These are phyloP conservation scores for Aureobasidium subglaciale DNA, from an alignment of 2,329 filamentous ascomycete genomes.

Conservation along the genomic window DNA sequence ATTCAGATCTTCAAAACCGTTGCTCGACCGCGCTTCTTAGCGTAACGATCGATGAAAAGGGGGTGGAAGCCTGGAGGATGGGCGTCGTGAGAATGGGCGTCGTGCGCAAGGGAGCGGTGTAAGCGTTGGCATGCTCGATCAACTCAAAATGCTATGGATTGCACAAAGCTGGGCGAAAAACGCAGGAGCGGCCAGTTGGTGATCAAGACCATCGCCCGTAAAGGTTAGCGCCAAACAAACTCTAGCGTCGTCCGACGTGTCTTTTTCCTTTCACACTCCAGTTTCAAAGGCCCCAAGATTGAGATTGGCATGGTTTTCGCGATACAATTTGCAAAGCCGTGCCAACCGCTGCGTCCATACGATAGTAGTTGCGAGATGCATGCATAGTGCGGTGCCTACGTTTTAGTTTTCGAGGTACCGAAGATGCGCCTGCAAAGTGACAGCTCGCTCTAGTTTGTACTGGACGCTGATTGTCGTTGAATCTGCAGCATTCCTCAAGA, in stretches of 20 bases:
- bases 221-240: background rate
- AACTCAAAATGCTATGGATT: conserved; percentile 1
- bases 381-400: background rate
- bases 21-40: background rate
- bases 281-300: conserved; percentile 8
- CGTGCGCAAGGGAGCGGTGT: conserved; percentile 12
- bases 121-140: conserved; percentile 13
- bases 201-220: background rate
- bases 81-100: conserved; percentile 3
- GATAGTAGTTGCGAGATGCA: conserved; percentile 6
- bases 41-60: conserved; percentile 8
- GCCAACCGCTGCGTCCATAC: conserved; percentile 12
- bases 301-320: conserved; percentile 5
- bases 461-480: background rate
- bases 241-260: conserved; percentile 5
- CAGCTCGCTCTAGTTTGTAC: background rate
- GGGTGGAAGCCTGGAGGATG: background rate
- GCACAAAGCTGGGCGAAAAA: background rate
- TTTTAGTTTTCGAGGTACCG: background rate
- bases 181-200: background rate
- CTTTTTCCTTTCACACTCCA: background rate
- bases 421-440: background rate
- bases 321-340: conserved; percentile 12
- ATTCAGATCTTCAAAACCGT: conserved; percentile 7
- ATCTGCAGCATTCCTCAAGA: conserved; percentile 8